Percentiles rank a stretch among this genome's conserved stretches.
These are phyloP conservation scores for Phytophthora sojae DNA, from an alignment of 352 stramenopile species.

Conservation along the genomic window DNA sequence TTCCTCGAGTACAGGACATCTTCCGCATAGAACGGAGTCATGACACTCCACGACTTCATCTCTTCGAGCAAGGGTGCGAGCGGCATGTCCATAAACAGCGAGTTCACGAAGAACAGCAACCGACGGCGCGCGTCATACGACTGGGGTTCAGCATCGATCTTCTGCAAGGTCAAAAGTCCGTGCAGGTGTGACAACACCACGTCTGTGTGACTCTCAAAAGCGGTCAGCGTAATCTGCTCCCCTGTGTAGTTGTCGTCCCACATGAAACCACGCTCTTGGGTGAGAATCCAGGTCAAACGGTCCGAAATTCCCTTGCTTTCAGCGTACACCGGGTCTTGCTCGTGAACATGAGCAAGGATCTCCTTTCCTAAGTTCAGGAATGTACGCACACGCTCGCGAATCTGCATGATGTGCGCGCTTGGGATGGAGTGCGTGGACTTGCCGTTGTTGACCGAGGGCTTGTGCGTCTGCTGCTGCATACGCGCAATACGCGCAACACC, in stretches of 20 bases:
- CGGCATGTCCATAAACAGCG: constrained; percentile 99
- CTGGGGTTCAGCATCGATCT: constrained; percentile 97
- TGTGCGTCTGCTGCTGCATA: constrained; percentile 79
- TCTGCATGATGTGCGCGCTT: constrained; percentile 86
- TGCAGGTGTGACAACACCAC: constrained; percentile 92
- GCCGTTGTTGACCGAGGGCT: constrained; percentile 57
- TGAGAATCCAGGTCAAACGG: constrained; percentile 96
- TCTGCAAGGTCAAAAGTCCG: constrained; percentile 95
- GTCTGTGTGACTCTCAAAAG: constrained; percentile 82
- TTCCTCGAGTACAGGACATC: constrained; percentile 97
- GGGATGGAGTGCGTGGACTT: constrained; percentile 82
- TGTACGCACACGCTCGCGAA: constrained; percentile 95
- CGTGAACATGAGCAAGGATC: constrained; percentile 78
- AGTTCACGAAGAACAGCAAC: constrained; percentile 99
- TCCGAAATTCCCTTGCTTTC: constrained; percentile 94
- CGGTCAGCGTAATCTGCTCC: constrained; percentile 92
- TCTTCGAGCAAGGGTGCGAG: constrained; percentile 95
- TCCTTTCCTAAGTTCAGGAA: constrained; percentile 95
- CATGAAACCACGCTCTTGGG: constrained; percentile 98
- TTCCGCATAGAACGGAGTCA: constrained; percentile 99
- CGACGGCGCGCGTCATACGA: constrained; percentile 96
- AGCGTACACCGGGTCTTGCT: constrained; percentile 77
- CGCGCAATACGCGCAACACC: constrained; percentile 84
- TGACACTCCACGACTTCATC: constrained; percentile 99
- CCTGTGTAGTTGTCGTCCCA: constrained; percentile 98